A percentile compares a stretch with the other conserved stretches of the same genome.
Conservation (phyloP, 1,284 basidiomycete genomes). For the Boletellus deceptivus region DNA sequence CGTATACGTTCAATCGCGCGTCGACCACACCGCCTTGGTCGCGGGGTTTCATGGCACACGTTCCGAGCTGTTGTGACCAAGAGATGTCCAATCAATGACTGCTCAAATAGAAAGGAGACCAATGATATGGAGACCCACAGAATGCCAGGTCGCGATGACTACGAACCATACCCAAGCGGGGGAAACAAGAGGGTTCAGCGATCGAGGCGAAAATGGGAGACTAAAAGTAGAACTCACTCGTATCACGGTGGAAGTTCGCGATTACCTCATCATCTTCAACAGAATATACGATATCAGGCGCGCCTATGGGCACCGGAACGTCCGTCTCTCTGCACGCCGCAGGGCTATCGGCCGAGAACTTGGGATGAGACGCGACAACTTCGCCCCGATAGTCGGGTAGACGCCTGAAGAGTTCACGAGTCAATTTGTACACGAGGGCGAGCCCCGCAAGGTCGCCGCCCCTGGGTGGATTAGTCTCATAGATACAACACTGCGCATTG, state of each 20-base stretch:
- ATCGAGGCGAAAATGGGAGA: too few species aligned
- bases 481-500: background rate
- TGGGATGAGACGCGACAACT: conserved; percentile 43
- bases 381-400: conserved; percentile 59
- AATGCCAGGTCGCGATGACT: conserved; percentile 48
- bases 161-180: too few species aligned
- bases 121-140: conserved; percentile 42
- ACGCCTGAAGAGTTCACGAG: conserved; percentile 36
- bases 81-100: background rate
- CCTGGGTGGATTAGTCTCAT: conserved; percentile 4
- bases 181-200: background rate
- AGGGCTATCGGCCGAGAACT: conserved; percentile 45
- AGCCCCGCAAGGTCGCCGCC: conserved; percentile 13
- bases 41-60: too few species aligned
- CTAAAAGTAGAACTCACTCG: background rate
- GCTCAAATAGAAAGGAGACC: too few species aligned
- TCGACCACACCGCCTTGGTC: conserved; percentile 31
- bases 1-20: conserved; percentile 28
- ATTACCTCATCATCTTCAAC: conserved; percentile 54
- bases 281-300: conserved; percentile 52
- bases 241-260: conserved; percentile 41
- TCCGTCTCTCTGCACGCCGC: conserved; percentile 37
- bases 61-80: conserved; percentile 23
- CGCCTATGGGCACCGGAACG: conserved; percentile 40
- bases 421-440: conserved; percentile 16